Base-by-base conservation (phyloP, 2,329 filamentous ascomycete genomes). In the Bipolaris sorokiniana region DNA sequence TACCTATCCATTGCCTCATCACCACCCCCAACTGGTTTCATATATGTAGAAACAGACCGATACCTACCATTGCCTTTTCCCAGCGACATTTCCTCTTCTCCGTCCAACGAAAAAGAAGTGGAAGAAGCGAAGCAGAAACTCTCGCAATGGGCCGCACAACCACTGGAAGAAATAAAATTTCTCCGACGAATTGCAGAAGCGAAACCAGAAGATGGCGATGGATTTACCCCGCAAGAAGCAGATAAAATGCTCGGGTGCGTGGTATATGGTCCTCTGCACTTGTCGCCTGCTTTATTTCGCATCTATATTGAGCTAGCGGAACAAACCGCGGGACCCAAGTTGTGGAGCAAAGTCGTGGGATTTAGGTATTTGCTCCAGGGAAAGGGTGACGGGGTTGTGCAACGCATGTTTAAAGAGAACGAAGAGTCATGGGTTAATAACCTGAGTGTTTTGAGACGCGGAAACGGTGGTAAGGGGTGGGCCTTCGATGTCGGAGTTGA, bases 401-500 rank as follows among this genome's bases (percentile, higher is more conserved):
- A 66, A 48, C 49, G 82, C 45, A 51, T 88, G 79, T 69, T 93
- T 40, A 76, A 82, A 33, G 78, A 83, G 10, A 80, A 34, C 7
- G 23, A 36, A 4, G 38, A 34, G 11, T 22, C 23, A 3, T 57
- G 54, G 54, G 18, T 48, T 4, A 23, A 7, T 3, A 57, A 57
- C 36, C 11, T 57, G 1, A 22, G 33, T 7, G 15, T 9, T 7
- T 33, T 57, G 45, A 57, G 51, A 7, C n/a, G 23, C 77, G 7
- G 92, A 93, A 71, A 82, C 87, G 4, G 81, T 81, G 50, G 81
- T 81, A 58, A 85, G 86, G 54, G 41, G 0, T 84, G 88, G 67
- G 83, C 85, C 1, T 97, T 97, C 73, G 94, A 97, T 73, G 79
- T 97, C 0, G 92, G 91, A 0, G 85, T 97, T 11, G 92, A 97